Percentiles rank a stretch among this genome's conserved stretches.
phyloP scores from a whole-genome alignment of 352 stramenopile genomes.

The Thraustotheca clavata region DNA sequence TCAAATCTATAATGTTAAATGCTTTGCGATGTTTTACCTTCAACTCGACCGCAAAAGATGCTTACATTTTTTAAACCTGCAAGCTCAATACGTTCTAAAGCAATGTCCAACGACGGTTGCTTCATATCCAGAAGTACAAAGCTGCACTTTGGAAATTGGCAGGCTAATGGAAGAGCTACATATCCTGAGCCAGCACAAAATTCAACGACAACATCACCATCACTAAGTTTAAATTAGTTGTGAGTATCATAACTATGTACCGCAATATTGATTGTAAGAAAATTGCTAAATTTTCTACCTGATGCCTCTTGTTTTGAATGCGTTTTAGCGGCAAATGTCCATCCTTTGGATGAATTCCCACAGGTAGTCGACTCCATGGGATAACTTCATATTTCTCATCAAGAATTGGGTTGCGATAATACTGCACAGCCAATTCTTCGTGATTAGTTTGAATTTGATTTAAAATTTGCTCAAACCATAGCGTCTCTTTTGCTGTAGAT shows the following conservation, averaged over 20 bases:
- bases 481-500: conserved; percentile 36
- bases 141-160: conserved; percentile 55
- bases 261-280: conserved; percentile 54
- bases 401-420: conserved; percentile 51
- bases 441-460: conserved; percentile 36
- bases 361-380: conserved; percentile 47
- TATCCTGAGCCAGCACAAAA: conserved; percentile 76
- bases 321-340: conserved; percentile 46
- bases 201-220: conserved; percentile 69
- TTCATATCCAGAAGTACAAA: conserved; percentile 79
- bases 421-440: conserved; percentile 28
- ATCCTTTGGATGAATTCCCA: conserved; percentile 58
- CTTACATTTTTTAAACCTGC: conserved; percentile 56
- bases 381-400: conserved; percentile 30
- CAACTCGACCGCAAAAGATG: conserved; percentile 66
- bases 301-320: conserved; percentile 57
- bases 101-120: conserved; percentile 60
- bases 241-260: conserved; percentile 23
- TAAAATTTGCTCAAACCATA: conserved; percentile 71
- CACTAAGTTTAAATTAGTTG: conserved; percentile 25
- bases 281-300: conserved; percentile 70
- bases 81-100: conserved; percentile 49
- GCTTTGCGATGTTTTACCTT: conserved; percentile 30
- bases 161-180: conserved; percentile 62
- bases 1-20: background rate